Conservation (phyloP, 371 early-diverging fungal species). For the Choanephora cucurbitarum region DNA sequence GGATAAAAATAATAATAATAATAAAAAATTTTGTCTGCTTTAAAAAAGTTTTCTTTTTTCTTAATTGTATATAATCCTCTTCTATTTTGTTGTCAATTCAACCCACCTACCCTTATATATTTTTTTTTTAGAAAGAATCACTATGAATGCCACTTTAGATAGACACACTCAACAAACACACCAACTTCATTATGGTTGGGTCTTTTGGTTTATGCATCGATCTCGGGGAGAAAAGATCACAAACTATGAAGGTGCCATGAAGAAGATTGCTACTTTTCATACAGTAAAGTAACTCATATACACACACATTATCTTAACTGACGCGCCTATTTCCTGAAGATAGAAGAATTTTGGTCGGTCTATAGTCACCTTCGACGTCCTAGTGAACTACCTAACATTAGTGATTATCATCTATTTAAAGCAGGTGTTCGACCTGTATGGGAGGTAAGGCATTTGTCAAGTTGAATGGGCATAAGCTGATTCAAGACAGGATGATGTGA, state of each 20-base stretch:
- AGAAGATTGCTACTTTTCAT: constrained; percentile 79
- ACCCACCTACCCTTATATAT: no score
- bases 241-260: constrained; percentile 89
- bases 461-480: not conserved
- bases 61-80: no score
- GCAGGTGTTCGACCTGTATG: constrained; percentile 96
- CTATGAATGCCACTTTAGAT: not conserved
- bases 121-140: not conserved
- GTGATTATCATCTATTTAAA: constrained; percentile 96
- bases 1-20: no score
- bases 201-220: constrained; percentile 92
- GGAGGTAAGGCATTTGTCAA: constrained; percentile 73
- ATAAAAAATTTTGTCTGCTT: no score
- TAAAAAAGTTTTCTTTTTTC: no score
- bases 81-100: no score
- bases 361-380: constrained; percentile 88
- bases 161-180: constrained; percentile 42
- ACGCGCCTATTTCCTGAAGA: constrained; percentile 36
- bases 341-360: constrained; percentile 94
- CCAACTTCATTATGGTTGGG: constrained; percentile 70
- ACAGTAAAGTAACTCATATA: no score
- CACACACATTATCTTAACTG: no score
- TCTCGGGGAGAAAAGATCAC: constrained; percentile 82
- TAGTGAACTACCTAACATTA: constrained; percentile 83
- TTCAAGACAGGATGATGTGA: constrained; percentile 69